Evolutionary conservation across 805 yeast species (phyloP).

Genomic region (Lachancea dasiensis): DNA sequence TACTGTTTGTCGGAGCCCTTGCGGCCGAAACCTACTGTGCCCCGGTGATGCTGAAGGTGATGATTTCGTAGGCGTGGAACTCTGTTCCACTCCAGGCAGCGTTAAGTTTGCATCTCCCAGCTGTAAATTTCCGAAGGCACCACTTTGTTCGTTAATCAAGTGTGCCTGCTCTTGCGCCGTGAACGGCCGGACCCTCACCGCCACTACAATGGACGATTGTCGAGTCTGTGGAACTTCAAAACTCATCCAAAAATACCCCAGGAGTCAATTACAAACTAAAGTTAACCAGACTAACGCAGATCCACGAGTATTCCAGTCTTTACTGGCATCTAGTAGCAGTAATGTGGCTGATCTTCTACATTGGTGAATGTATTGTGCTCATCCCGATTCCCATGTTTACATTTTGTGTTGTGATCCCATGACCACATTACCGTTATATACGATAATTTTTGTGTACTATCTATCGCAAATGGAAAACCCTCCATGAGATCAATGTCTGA

Average conservation of each 20-base stretch:
- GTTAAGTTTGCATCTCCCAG: constrained; percentile 8
- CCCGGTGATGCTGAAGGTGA: background rate
- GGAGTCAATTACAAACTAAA: too few relatives aligned
- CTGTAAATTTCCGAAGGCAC: constrained; percentile 2
- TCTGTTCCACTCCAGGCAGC: constrained; percentile 8
- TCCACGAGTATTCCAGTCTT: too few relatives aligned
- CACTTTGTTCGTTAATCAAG: constrained; percentile 35
- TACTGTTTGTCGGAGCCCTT: constrained; percentile 61
- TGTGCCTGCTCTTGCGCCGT: constrained; percentile 50
- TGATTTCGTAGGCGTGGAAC: constrained; percentile 5
- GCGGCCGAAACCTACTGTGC: constrained; percentile 27
- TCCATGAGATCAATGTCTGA: too few relatives aligned
- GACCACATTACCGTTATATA: background rate
- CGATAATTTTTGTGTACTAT: background rate
- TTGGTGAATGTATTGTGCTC: too few relatives aligned
- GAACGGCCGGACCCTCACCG: constrained; percentile 82
- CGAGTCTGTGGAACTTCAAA: constrained; percentile 12
- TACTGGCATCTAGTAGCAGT: too few relatives aligned
- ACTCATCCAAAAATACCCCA: too few relatives aligned
- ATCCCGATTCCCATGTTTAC: background rate
- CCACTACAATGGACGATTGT: constrained; percentile 64
- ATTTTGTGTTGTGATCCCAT: constrained; percentile 1
- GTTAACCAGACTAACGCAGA: too few relatives aligned
- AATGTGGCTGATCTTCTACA: too few relatives aligned
- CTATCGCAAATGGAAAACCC: background rate